These are phyloP conservation scores for Penicillium brasilianum DNA, from an alignment of 2,329 filamentous ascomycete species.

Conservation along the genomic window DNA sequence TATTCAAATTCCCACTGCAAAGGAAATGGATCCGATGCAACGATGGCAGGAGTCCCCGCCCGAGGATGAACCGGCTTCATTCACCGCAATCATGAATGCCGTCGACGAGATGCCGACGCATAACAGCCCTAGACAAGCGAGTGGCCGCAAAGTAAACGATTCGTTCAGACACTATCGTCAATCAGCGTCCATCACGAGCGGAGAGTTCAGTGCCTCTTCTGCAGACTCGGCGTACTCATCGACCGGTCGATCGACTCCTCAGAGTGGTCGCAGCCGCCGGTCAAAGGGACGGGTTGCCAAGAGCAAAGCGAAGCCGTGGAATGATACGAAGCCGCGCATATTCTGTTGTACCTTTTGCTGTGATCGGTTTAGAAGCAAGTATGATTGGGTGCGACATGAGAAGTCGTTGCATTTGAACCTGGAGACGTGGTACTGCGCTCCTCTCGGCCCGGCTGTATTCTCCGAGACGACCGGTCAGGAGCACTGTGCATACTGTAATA, in stretches of 20 bases:
- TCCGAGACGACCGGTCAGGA: slow-evolving; percentile 8
- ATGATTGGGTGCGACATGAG: slow-evolving; percentile 22
- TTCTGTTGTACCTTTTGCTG: slow-evolving; percentile 23
- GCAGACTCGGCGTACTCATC: slow-evolving; percentile 17
- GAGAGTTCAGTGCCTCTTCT: slow-evolving; percentile 20
- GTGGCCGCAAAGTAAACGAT: not conserved
- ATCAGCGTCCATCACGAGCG: slow-evolving; percentile 10
- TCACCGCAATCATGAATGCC: slow-evolving; percentile 47
- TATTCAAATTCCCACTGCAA: slow-evolving; percentile 5
- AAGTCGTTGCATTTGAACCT: slow-evolving; percentile 17
- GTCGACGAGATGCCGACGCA: slow-evolving; percentile 22
- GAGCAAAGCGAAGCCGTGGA: slow-evolving; percentile 8
- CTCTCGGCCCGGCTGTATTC: slow-evolving; percentile 4
- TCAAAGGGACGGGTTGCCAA: not conserved
- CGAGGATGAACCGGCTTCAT: slow-evolving; percentile 51
- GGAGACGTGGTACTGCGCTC: slow-evolving; percentile 21
- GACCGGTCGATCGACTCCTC: slow-evolving; percentile 25
- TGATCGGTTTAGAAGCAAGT: slow-evolving; percentile 16
- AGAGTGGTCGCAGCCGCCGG: slow-evolving; percentile 11
- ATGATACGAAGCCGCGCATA: slow-evolving; percentile 6
- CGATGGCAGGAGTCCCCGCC: slow-evolving; percentile 53
- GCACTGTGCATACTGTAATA: slow-evolving; percentile 57
- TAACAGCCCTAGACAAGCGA: not conserved
- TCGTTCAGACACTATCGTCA: slow-evolving; percentile 12
- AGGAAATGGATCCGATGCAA: slow-evolving; percentile 46